Conservation (phyloP, 1,284 basidiomycete genomes). For the Mycena citricolor region DNA sequence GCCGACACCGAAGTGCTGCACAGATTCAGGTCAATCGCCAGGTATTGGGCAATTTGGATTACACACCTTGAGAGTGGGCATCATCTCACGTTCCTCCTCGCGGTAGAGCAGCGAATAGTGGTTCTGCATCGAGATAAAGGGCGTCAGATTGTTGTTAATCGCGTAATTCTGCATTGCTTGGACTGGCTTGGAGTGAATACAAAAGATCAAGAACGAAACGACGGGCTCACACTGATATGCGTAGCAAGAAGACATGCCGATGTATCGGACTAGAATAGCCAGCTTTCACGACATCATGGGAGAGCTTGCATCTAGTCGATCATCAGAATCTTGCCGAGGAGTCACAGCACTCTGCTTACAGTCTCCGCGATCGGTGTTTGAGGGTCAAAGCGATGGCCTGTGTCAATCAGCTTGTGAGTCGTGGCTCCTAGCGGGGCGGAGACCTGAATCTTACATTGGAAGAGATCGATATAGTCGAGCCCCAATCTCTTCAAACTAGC, state of each 20-base stretch:
- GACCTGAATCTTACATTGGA: conserved; percentile 41
- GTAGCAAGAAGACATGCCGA: conserved; percentile 53
- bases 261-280: conserved; percentile 63
- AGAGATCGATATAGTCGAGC: conserved; percentile 68
- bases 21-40: background rate
- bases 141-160: conserved; percentile 54
- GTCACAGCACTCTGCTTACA: conserved; percentile 24
- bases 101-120: conserved; percentile 56
- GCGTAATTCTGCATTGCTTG: conserved; percentile 53
- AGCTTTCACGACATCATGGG: conserved; percentile 44
- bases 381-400: conserved; percentile 57
- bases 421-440: no score
- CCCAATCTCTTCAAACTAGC: conserved; percentile 62
- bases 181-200: conserved; percentile 29
- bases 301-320: conserved; percentile 29
- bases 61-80: conserved; percentile 56
- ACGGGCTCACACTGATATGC: conserved; percentile 43
- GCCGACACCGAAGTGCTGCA: conserved; percentile 28
- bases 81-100: conserved; percentile 70
- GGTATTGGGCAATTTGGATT: no score
- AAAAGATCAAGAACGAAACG: no score
- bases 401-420: conserved; percentile 7
- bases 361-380: conserved; percentile 61
- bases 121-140: conserved; percentile 74
- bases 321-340: background rate